Evolutionary conservation across 2,329 filamentous ascomycete species (phyloP).

Genomic region (Fusarium sterilihyphosum): DNA sequence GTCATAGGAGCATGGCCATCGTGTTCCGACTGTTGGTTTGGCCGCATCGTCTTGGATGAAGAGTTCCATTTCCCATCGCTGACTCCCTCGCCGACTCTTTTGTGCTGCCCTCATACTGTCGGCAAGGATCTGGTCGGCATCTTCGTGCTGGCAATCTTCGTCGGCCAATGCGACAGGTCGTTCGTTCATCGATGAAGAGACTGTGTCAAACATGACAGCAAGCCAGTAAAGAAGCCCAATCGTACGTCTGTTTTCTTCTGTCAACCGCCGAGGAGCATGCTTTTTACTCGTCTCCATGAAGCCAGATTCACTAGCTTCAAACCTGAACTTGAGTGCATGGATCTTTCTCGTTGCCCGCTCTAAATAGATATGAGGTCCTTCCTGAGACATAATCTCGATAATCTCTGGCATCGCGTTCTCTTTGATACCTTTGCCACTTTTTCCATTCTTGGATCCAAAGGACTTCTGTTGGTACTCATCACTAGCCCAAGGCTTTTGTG

Average conservation of each 20-base stretch:
- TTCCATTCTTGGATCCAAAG: background rate
- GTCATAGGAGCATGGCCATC: background rate
- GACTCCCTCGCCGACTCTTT: background rate
- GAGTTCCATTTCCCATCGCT: background rate
- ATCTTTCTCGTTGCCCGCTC: background rate
- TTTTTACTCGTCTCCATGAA: background rate
- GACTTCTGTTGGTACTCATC: background rate
- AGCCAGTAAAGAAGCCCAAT: background rate
- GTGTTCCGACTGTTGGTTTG: background rate
- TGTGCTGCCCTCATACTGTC: background rate
- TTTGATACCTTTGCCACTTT: background rate
- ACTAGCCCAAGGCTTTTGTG: background rate
- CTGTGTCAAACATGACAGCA: background rate
- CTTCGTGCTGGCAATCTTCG: background rate
- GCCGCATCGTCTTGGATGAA: background rate
- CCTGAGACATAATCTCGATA: background rate
- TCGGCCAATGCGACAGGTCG: rapidly evolving
- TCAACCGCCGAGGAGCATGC: background rate
- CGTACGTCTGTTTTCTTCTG: background rate
- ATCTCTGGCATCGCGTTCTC: background rate
- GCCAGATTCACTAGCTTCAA: background rate
- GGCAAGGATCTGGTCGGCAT: background rate
- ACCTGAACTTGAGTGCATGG: background rate
- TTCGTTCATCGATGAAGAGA: background rate
- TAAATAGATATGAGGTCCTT: background rate